These are phyloP conservation scores for Pleurotus sapidus DNA, from an alignment of 768 basidiomycete genomes.

Conservation along the genomic window DNA sequence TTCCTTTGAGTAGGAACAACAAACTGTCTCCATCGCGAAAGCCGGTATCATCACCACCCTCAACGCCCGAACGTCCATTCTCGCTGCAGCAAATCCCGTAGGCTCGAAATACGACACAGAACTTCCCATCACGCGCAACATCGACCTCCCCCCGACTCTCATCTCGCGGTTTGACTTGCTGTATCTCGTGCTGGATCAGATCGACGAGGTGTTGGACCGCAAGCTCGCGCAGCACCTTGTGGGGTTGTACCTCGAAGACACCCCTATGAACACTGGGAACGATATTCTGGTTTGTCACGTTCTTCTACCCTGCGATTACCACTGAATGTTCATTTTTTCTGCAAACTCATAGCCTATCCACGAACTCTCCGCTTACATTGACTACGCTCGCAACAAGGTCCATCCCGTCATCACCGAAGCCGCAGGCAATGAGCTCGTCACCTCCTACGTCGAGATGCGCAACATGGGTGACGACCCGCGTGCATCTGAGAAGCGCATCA, in stretches of 20 bases:
- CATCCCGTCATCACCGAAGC: slow-evolving; percentile 85
- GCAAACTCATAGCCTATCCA: slow-evolving; percentile 65
- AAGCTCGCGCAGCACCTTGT: slow-evolving; percentile 91
- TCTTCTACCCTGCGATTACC: not conserved
- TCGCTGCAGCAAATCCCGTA: slow-evolving; percentile 97
- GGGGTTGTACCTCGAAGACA: slow-evolving; percentile 90
- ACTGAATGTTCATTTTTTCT: not conserved
- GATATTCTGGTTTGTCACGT: slow-evolving; percentile 71
- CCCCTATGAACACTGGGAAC: slow-evolving; percentile 56
- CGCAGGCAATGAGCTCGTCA: slow-evolving; percentile 81
- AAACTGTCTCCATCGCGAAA: slow-evolving; percentile 98
- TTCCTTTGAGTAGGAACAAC: slow-evolving; percentile 75
- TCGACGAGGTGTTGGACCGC: slow-evolving; percentile 86
- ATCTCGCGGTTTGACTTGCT: slow-evolving; percentile 97
- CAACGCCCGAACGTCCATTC: slow-evolving; percentile 96
- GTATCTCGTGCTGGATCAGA: slow-evolving; percentile 92
- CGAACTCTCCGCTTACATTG: slow-evolving; percentile 91
- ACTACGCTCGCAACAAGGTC: slow-evolving; percentile 84
- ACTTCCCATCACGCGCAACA: slow-evolving; percentile 91
- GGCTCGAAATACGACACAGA: slow-evolving; percentile 93
- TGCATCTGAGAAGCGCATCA: slow-evolving; percentile 89
- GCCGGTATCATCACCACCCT: slow-evolving; percentile 98
- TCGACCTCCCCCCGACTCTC: slow-evolving; percentile 95
- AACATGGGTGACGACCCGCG: slow-evolving; percentile 89
- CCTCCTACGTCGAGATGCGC: slow-evolving; percentile 91